phyloP scores from a whole-genome alignment of 176 grass and related monocot species.

The Lolium rigidum region DNA sequence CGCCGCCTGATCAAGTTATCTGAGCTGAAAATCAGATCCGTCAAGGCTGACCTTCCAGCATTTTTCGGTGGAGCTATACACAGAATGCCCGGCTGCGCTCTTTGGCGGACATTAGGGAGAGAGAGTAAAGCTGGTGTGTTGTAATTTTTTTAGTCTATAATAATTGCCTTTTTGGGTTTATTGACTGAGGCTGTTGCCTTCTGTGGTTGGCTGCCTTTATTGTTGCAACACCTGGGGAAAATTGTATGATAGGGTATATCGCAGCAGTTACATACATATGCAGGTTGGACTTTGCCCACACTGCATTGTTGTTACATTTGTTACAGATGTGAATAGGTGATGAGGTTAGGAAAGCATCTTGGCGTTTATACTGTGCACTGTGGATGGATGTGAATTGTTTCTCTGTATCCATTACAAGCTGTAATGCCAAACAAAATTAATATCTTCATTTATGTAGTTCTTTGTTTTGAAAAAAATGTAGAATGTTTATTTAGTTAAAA shows the following conservation, averaged over 20 bases:
- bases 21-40: no score
- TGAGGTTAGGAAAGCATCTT: slow-evolving; percentile 21
- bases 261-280: slow-evolving; percentile 13
- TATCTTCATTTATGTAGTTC: no score
- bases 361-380: background rate
- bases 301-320: slow-evolving; percentile 6
- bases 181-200: slow-evolving; percentile 44
- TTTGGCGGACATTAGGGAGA: slow-evolving; percentile 33
- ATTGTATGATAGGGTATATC: slow-evolving; percentile 60
- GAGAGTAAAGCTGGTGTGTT: slow-evolving; percentile 46
- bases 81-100: slow-evolving; percentile 37
- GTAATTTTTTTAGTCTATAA: slow-evolving; percentile 47
- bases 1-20: background rate
- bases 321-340: slow-evolving; percentile 23
- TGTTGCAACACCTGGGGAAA: slow-evolving; percentile 45
- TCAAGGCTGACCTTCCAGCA: background rate
- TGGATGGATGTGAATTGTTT: slow-evolving; percentile 24
- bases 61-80: slow-evolving; percentile 24
- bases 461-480: no score
- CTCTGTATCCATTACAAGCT: no score
- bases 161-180: slow-evolving; percentile 40
- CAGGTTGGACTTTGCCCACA: slow-evolving; percentile 6
- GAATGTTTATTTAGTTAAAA: no score
- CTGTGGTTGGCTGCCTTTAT: slow-evolving; percentile 20
- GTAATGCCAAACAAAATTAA: no score